Evolutionary conservation across 2,329 filamentous ascomycete genomes (phyloP), one percentile per base, ranked within the genome.

Genomic region (Lecanicillium sp.): DNA sequence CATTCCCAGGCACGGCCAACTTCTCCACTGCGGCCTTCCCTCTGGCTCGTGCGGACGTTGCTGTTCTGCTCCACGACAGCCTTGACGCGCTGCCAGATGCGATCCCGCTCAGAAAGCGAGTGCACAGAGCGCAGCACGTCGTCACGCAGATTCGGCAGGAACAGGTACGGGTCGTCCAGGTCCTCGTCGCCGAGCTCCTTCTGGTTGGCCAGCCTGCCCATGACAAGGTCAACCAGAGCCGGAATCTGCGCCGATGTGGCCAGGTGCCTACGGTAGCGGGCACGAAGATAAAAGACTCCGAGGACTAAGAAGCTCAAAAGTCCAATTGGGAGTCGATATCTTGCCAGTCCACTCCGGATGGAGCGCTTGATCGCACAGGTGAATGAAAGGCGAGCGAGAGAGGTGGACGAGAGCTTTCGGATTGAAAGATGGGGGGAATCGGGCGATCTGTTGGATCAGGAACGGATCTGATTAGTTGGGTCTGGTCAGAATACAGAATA

Each of bases 371-470:
- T 53, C 64, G 84, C 77, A 66, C 87, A 96, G 69, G 68, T 59
- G 83, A 96, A 72, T 68, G 89, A 77, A 83, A 97, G 74, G 64
- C 84, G 77, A 75, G 89, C 84, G 81, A 94, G 84, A 72, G 87
- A 94, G 71, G 77, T 84, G 67, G 84, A 90, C 65, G 79, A 77
- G 73, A 96, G 77, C 62, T 68, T 68, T 70, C 70, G 66, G 62
- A 60, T 59, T 69, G 71, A 56, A 78, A 79, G 65, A 72, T 69
- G 61, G 67, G 65, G 66, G 74, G 75, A 71, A 76, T 66, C 61
- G 71, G 68, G 62, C 70, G 74, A 68, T 87, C 86, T 90, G 79
- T 79, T 66, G 81, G 70, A 60, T 76, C 68, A 69, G 75, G 64
- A 68, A 75, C 68, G 71, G 71, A 75, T 81, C 88, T 95, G 84